These are phyloP conservation scores for Prunus yedoensis DNA, from an alignment of 331 rosid species.

Conservation along the genomic window DNA sequence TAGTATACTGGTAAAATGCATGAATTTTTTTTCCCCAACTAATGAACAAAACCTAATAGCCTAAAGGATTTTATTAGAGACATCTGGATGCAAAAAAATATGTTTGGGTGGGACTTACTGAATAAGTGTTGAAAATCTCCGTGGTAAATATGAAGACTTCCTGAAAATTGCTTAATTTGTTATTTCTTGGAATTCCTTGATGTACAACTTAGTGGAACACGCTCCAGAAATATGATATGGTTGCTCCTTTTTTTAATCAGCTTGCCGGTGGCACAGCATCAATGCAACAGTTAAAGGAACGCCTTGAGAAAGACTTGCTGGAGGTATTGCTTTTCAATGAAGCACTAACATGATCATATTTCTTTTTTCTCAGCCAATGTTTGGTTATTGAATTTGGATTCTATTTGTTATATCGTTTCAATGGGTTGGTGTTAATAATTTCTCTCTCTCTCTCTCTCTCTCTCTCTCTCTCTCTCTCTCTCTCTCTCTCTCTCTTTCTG, in stretches of 20 bases:
- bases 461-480: no score
- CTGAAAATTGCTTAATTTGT: not conserved
- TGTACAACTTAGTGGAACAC: not conserved
- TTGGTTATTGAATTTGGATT: not conserved
- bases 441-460: not conserved
- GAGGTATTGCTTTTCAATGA: conserved; percentile 55
- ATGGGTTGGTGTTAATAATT: not conserved
- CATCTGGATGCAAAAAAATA: conserved; percentile 6
- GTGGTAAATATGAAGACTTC: conserved; percentile 3
- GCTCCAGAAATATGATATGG: conserved; percentile 5
- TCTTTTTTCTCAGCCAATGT: not conserved
- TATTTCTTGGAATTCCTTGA: not conserved
- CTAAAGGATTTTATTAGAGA: not conserved
- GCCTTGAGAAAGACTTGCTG: conserved; percentile 93
- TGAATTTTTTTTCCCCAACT: not conserved
- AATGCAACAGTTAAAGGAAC: conserved; percentile 97
- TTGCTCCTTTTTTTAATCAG: conserved; percentile 41
- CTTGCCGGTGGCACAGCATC: conserved; percentile 99
- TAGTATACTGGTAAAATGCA: conserved; percentile 80
- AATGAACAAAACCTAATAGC: not conserved
- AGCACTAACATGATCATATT: not conserved
- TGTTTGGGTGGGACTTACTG: not conserved
- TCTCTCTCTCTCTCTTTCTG: no score
- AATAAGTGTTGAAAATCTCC: conserved; percentile 3
- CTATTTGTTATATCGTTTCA: not conserved